Evolutionary conservation across 2,329 filamentous ascomycete genomes (phyloP), one percentile per base, ranked within the genome.

Genomic region (Ophiosphaerella korrae): DNA sequence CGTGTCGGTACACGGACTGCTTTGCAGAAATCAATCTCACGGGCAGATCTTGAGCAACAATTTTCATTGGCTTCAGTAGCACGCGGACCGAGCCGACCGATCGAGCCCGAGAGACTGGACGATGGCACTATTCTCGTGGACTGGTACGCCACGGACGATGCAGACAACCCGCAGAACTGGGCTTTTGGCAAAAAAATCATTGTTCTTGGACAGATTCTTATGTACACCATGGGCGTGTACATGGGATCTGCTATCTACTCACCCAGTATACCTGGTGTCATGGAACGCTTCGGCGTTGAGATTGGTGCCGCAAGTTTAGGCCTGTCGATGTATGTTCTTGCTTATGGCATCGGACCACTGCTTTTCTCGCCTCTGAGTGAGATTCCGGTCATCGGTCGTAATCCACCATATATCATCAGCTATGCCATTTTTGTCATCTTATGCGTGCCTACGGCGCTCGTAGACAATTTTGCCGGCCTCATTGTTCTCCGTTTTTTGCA

Each of bases 391-490:
- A 81, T 90, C 43, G 88, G 88, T 2, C 79, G 88, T 6, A 89
- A 86, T 60, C 83, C 84, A 0, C 82, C 87, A 5, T 90, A 90
- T 70, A 81, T 88, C 32, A 68, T 82, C 57, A 87, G 86, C 8
- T 87, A 90, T 75, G 81, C 82, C 50, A 75, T 90, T 24, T 90
- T 89, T 67, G 83, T 88, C 42, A 80, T 89, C 53, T 71, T 90
- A 9, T 84, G 81, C 5, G 80, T 90, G 13, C 86, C 87, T 0
- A 83, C 86, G 0, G 84, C 85, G 0, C 68, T 89, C 0, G 84
- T 84, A 3, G 72, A 81, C 38, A 88, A 85, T 73, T 88, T 85
- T 45, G 74, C 82, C 0, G 85, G 85, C 0, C 76, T 90, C 8
- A 78, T 88, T 60, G 83, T 87, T 11, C 70, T 79, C 23, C 68